Conservation (phyloP, 768 basidiomycete genomes). For the Naematelia aurantialba region DNA sequence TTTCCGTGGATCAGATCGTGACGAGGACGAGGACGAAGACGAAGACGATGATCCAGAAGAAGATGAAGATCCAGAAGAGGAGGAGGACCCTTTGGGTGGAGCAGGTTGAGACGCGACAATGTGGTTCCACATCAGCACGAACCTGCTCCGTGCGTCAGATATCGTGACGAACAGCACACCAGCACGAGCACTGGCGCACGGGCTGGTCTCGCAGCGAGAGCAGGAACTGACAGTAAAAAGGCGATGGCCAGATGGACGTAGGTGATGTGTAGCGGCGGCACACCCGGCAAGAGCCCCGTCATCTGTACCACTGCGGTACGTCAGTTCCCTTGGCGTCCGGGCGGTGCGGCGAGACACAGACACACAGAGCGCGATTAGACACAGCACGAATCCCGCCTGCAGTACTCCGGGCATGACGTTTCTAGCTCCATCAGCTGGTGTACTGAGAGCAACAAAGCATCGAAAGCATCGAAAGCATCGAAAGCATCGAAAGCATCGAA, state of each 20-base stretch:
- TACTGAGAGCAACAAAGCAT: too few species aligned
- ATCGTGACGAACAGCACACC: neutral
- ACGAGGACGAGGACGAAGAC: slow-evolving; percentile 20
- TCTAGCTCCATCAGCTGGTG: slow-evolving; percentile 16
- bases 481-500: too few species aligned
- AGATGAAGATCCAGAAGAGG: slow-evolving; percentile 22
- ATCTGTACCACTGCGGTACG: slow-evolving; percentile 22
- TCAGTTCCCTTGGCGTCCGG: neutral
- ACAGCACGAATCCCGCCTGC: slow-evolving; percentile 35
- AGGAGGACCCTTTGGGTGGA: slow-evolving; percentile 6
- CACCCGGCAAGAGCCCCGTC: slow-evolving; percentile 35
- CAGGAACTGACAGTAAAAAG: slow-evolving; percentile 28
- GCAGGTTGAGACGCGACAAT: slow-evolving; percentile 16
- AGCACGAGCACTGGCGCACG: too few species aligned
- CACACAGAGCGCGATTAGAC: slow-evolving; percentile 37
- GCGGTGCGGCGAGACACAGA: neutral
- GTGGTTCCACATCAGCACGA: slow-evolving; percentile 41
- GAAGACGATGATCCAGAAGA: slow-evolving; percentile 17
- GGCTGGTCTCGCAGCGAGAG: too few species aligned
- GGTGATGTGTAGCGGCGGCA: slow-evolving; percentile 36
- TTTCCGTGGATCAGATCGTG: neutral
- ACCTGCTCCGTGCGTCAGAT: slow-evolving; percentile 1
- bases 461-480: too few species aligned
- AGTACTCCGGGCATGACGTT: slow-evolving; percentile 32
- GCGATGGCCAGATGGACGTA: slow-evolving; percentile 45